Percentiles rank a stretch among this genome's conserved stretches.
phyloP scores from a whole-genome alignment of 2,329 filamentous ascomycete species.

The Penicillium sp. region DNA sequence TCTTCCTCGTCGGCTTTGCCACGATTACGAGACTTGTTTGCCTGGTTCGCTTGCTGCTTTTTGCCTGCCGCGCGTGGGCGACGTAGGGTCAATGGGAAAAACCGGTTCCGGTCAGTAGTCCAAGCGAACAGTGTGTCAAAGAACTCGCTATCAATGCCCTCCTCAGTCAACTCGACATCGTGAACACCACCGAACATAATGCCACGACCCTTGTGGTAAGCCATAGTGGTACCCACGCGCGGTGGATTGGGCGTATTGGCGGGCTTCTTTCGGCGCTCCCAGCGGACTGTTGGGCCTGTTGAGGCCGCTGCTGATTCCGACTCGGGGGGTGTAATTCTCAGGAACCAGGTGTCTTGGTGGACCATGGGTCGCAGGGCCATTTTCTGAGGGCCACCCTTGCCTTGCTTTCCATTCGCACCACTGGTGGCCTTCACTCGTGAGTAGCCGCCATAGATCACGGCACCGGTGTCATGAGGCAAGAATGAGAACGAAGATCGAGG shows the following conservation, averaged over 20 bases:
- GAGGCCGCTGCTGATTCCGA: slow-evolving; percentile 65
- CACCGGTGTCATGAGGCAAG: slow-evolving; percentile 85
- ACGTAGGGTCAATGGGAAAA: slow-evolving; percentile 79
- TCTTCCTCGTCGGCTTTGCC: slow-evolving; percentile 92
- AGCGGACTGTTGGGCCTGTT: slow-evolving; percentile 72
- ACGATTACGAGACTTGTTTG: slow-evolving; percentile 61
- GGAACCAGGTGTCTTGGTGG: slow-evolving; percentile 93
- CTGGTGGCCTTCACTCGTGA: slow-evolving; percentile 78
- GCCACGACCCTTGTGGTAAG: slow-evolving; percentile 87
- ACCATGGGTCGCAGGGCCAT: slow-evolving; percentile 83
- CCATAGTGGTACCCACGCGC: slow-evolving; percentile 89
- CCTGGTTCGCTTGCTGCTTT: slow-evolving; percentile 51
- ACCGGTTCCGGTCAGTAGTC: slow-evolving; percentile 94
- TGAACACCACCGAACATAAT: slow-evolving; percentile 95
- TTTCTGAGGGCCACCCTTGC: slow-evolving; percentile 61
- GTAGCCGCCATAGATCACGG: slow-evolving; percentile 90
- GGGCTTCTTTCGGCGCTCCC: slow-evolving; percentile 92
- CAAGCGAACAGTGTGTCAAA: slow-evolving; percentile 90
- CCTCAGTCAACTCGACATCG: slow-evolving; percentile 86
- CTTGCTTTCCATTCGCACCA: slow-evolving; percentile 58
- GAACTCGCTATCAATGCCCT: slow-evolving; percentile 96
- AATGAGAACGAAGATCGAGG: slow-evolving; percentile 89
- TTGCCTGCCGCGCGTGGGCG: slow-evolving; percentile 70
- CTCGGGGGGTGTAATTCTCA: slow-evolving; percentile 74
- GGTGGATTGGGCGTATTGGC: slow-evolving; percentile 83